phyloP scores from a whole-genome alignment of 176 grass and related monocot genomes.

The Panicum miliaceum region DNA sequence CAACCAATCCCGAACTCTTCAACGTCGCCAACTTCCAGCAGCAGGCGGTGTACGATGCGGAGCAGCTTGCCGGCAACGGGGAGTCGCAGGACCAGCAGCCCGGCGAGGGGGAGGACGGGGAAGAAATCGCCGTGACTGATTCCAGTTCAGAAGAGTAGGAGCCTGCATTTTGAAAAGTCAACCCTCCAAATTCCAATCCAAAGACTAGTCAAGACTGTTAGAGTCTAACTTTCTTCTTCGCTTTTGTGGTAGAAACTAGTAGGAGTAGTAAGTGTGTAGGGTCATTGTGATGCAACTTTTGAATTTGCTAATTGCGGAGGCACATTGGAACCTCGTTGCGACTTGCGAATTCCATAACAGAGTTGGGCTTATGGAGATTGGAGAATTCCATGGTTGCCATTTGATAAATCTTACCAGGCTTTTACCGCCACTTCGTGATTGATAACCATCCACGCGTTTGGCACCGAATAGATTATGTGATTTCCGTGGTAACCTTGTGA shows the following conservation, averaged over 20 bases:
- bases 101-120: conserved; percentile 39
- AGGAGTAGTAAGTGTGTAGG: not conserved
- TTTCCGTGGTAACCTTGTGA: too few species aligned
- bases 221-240: not conserved
- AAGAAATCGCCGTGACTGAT: conserved; percentile 53
- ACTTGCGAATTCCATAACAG: too few species aligned
- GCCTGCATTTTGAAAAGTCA: not conserved
- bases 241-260: not conserved
- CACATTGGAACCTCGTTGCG: not conserved
- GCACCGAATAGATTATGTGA: too few species aligned
- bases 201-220: not conserved
- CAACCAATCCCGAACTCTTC: conserved; percentile 53
- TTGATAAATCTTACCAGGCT: too few species aligned
- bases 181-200: not conserved
- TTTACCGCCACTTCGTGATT: too few species aligned
- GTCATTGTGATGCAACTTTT: not conserved
- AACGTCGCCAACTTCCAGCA: conserved; percentile 27
- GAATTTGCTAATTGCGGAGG: not conserved
- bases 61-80: not conserved
- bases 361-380: not conserved
- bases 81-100: conserved; percentile 38
- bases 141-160: conserved; percentile 59
- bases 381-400: too few species aligned
- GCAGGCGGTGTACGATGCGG: conserved; percentile 3
- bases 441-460: too few species aligned